A percentile compares a stretch with the other conserved stretches of the same genome.
Evolutionary conservation across 768 basidiomycete species (phyloP).

Genomic region (Suillus plorans): DNA sequence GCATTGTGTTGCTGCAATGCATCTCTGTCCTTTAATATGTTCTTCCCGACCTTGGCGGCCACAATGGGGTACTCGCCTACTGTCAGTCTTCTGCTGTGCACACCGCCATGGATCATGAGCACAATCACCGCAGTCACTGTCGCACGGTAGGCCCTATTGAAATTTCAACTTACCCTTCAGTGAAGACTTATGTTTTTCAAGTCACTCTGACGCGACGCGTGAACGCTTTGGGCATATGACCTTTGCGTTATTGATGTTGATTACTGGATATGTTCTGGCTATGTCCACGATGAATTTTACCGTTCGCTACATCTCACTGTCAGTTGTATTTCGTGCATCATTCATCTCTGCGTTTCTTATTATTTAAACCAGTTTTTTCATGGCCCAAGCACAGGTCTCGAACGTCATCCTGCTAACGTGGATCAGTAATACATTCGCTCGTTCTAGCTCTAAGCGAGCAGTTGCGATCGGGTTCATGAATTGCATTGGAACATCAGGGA

Average conservation of each 20-base stretch:
- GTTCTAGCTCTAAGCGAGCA: constrained; percentile 77
- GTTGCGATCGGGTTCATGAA: constrained; percentile 10
- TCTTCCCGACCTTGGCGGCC: constrained; percentile 69
- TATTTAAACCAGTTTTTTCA: constrained; percentile 52
- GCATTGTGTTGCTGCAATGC: constrained; percentile 52
- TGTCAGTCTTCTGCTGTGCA: constrained; percentile 66
- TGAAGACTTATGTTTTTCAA: constrained; percentile 16
- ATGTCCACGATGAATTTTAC: constrained; percentile 59
- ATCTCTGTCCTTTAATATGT: constrained; percentile 69
- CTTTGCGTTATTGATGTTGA: constrained; percentile 48
- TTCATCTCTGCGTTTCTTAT: not conserved
- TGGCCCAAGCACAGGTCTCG: constrained; percentile 67
- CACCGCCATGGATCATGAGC: constrained; percentile 54
- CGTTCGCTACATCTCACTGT: constrained; percentile 59
- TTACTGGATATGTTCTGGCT: constrained; percentile 64
- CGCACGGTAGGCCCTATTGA: not conserved
- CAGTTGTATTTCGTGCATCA: constrained; percentile 15
- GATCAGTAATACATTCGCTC: constrained; percentile 58
- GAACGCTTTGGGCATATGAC: constrained; percentile 73
- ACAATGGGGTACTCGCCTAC: constrained; percentile 66
- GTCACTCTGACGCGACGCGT: constrained; percentile 65
- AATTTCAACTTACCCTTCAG: not conserved
- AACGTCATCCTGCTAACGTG: constrained; percentile 56
- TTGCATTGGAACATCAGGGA: constrained; percentile 6
- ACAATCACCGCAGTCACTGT: constrained; percentile 30